phyloP scores from a whole-genome alignment of 106 monocot genomes.

The Hemerocallis citrina region DNA sequence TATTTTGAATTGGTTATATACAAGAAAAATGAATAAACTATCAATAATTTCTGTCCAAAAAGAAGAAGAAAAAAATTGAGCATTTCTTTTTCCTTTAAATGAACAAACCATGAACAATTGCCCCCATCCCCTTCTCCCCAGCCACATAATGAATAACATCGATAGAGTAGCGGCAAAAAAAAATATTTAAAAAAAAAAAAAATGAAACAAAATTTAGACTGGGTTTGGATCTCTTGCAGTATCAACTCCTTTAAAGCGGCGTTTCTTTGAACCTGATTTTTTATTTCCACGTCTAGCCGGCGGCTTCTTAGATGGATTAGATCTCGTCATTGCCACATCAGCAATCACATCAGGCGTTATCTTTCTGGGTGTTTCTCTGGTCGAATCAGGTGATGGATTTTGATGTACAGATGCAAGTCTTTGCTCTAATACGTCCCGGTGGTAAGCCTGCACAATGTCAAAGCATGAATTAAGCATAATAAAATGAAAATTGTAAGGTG shows the following conservation, averaged over 20 bases:
- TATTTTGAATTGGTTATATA: conserved; percentile 26
- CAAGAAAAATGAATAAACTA: conserved; percentile 26
- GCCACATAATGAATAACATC: not conserved
- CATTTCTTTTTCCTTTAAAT: not conserved
- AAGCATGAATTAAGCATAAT: not conserved
- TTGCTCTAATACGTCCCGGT: conserved; percentile 68
- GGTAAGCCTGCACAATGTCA: conserved; percentile 51
- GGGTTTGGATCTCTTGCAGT: conserved; percentile 19
- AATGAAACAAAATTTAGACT: conserved; percentile 8
- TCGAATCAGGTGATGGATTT: not conserved
- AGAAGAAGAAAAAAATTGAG: not conserved
- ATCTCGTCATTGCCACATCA: conserved; percentile 4
- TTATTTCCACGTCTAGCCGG: conserved; percentile 21
- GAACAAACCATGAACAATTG: not conserved
- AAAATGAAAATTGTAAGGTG: not conserved
- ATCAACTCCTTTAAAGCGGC: conserved; percentile 18
- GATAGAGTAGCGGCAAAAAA: not conserved
- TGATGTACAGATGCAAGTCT: conserved; percentile 7
- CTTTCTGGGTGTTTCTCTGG: not conserved
- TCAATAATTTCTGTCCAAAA: conserved; percentile 8
- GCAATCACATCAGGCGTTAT: not conserved
- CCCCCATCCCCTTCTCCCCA: too few species aligned
- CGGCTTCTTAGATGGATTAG: conserved; percentile 26
- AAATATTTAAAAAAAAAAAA: not conserved
- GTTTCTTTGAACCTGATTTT: conserved; percentile 40